phyloP scores from a whole-genome alignment of 495 filamentous ascomycete genomes.

The Aspergillus egyptiacus region DNA sequence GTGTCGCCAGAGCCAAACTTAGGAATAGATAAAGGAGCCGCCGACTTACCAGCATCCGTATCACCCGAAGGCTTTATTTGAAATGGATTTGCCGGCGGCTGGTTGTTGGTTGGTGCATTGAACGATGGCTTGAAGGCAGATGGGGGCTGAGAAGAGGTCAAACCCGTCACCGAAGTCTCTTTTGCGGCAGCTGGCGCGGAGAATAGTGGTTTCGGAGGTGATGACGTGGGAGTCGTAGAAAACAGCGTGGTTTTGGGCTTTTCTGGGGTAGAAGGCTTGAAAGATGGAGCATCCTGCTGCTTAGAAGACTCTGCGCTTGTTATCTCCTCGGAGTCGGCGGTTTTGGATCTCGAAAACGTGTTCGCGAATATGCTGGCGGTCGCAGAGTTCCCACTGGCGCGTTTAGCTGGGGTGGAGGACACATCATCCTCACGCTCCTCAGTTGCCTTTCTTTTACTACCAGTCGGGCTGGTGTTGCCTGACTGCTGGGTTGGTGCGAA shows the following conservation, averaged over 20 bases:
- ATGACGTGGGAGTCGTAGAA: constrained; percentile 20
- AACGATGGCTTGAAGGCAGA: constrained; percentile 16
- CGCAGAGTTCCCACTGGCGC: constrained; percentile 24
- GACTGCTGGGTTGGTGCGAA: constrained; percentile 11
- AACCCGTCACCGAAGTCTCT: constrained; percentile 10
- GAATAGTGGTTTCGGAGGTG: constrained; percentile 20
- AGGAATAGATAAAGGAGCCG: constrained; percentile 22
- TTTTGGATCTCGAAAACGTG: constrained; percentile 34
- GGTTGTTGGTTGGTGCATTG: constrained; percentile 4
- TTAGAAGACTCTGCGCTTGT: constrained; percentile 5
- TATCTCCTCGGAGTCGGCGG: constrained; percentile 15
- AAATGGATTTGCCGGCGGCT: constrained; percentile 21
- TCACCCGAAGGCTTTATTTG: constrained; percentile 22
- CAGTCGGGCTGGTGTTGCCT: constrained; percentile 7
- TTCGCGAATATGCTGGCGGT: constrained; percentile 40
- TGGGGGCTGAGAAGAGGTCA: constrained; percentile 11
- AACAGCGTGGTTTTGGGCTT: constrained; percentile 15
- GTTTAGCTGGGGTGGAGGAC: constrained; percentile 15
- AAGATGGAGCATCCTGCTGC: constrained; percentile 2
- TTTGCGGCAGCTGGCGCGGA: constrained; percentile 12
- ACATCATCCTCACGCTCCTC: constrained; percentile 15
- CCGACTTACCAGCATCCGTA: constrained; percentile 12
- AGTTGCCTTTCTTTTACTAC: constrained; percentile 15
- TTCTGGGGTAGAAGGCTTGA: constrained; percentile 17
- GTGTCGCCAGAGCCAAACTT: constrained; percentile 28